Evolutionary conservation across 306 rosid species (phyloP).

Genomic region (Dalbergia cultrata): DNA sequence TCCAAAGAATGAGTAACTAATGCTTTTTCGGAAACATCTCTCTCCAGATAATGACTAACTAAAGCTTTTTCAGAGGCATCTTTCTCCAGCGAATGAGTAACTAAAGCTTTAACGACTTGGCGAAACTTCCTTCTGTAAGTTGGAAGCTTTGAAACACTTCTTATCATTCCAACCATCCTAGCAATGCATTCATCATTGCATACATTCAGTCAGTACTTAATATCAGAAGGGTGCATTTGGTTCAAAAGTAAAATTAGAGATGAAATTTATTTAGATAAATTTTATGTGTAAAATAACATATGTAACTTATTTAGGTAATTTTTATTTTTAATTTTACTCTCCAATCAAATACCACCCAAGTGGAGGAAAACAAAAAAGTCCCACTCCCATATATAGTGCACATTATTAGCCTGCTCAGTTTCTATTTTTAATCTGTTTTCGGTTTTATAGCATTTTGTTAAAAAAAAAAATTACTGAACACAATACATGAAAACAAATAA

Average conservation of each 20-base stretch:
- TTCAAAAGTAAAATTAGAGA: too few species aligned
- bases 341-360: too few species aligned
- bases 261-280: too few species aligned
- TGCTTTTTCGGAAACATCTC: conserved; percentile 58
- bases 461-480: too few species aligned
- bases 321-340: too few species aligned
- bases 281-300: too few species aligned
- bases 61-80: conserved; percentile 54
- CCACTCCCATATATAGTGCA: not conserved
- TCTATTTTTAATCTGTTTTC: too few species aligned
- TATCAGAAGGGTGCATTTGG: too few species aligned
- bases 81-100: conserved; percentile 50
- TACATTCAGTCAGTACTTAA: conserved; percentile 18
- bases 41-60: conserved; percentile 32
- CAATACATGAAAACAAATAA: too few species aligned
- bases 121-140: conserved; percentile 78
- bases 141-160: conserved; percentile 75
- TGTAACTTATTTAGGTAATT: too few species aligned
- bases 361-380: not conserved
- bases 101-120: conserved; percentile 68
- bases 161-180: conserved; percentile 87
- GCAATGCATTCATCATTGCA: conserved; percentile 26
- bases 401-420: too few species aligned
- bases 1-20: conserved; percentile 52
- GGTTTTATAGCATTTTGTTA: too few species aligned